phyloP scores from a whole-genome alignment of 495 filamentous ascomycete genomes.

The Penicillium simplicissimum region DNA sequence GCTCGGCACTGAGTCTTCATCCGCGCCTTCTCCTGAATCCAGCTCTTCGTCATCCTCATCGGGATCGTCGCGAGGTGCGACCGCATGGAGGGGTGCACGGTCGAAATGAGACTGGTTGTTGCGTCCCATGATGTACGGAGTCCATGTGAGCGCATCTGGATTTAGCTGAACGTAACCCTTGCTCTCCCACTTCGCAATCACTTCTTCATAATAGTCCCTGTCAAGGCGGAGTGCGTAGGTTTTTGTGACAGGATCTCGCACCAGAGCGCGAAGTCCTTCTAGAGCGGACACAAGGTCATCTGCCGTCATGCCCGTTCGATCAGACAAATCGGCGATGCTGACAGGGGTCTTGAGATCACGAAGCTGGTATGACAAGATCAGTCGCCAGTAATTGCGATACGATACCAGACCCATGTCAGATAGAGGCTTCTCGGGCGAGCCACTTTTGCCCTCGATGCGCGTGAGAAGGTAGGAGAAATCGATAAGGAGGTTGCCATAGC shows the following conservation, averaged over 20 bases:
- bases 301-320: constrained; percentile 90
- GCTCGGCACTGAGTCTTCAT: constrained; percentile 28
- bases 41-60: constrained; percentile 63
- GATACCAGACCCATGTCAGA: constrained; percentile 98
- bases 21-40: constrained; percentile 38
- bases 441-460: constrained; percentile 88
- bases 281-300: constrained; percentile 94
- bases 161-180: constrained; percentile 87
- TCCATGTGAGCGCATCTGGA: constrained; percentile 82
- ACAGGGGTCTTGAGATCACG: constrained; percentile 62
- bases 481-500: constrained; percentile 94
- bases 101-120: constrained; percentile 83
- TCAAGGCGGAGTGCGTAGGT: constrained; percentile 88
- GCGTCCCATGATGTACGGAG: constrained; percentile 94
- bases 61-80: constrained; percentile 73
- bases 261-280: constrained; percentile 83
- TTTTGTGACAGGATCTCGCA: constrained; percentile 85
- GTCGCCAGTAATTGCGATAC: constrained; percentile 95
- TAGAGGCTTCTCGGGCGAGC: constrained; percentile 94
- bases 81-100: constrained; percentile 77
- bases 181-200: constrained; percentile 80
- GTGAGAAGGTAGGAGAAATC: constrained; percentile 98
- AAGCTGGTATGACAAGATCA: constrained; percentile 81
- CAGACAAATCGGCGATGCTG: constrained; percentile 78
- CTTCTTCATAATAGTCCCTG: constrained; percentile 75